phyloP scores from a whole-genome alignment of 108 stramenopile species.

The Conticribra guillardii region DNA sequence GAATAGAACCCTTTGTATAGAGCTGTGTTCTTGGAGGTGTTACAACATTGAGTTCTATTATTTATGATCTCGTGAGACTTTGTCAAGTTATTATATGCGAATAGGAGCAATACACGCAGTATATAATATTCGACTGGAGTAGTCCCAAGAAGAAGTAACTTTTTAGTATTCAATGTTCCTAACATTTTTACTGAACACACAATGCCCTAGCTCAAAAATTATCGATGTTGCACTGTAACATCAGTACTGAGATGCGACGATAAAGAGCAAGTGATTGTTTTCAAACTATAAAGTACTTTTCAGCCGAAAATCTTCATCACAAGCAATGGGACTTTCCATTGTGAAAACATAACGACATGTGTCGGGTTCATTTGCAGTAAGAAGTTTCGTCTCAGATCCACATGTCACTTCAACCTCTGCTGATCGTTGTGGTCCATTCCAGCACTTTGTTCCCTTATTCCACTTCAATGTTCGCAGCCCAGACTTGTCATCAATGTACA shows the following conservation, averaged over 20 bases:
- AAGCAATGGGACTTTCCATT: constrained; percentile 83
- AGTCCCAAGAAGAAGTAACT: too few species aligned
- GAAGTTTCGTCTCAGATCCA: constrained; percentile 65
- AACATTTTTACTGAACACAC: too few species aligned
- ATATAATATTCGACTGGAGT: too few species aligned
- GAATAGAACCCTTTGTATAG: not conserved
- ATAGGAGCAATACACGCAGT: too few species aligned
- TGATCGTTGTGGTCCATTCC: constrained; percentile 84
- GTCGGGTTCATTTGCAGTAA: constrained; percentile 84
- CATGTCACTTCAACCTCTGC: constrained; percentile 73
- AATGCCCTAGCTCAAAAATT: too few species aligned
- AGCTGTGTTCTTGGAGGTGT: not conserved
- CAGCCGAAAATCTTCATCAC: constrained; percentile 67
- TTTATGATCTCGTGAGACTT: not conserved
- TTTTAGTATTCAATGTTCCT: too few species aligned
- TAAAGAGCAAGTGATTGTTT: too few species aligned
- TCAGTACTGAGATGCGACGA: too few species aligned
- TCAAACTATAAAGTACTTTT: constrained; percentile 27
- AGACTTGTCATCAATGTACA: constrained; percentile 42
- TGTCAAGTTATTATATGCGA: not conserved
- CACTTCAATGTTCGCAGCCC: constrained; percentile 62
- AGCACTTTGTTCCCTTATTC: constrained; percentile 75
- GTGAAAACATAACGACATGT: constrained; percentile 80
- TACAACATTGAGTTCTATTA: not conserved
- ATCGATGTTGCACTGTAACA: too few species aligned